These are phyloP conservation scores for Colletotrichum cereale DNA, from an alignment of 2,329 filamentous ascomycete genomes.

Conservation along the genomic window DNA sequence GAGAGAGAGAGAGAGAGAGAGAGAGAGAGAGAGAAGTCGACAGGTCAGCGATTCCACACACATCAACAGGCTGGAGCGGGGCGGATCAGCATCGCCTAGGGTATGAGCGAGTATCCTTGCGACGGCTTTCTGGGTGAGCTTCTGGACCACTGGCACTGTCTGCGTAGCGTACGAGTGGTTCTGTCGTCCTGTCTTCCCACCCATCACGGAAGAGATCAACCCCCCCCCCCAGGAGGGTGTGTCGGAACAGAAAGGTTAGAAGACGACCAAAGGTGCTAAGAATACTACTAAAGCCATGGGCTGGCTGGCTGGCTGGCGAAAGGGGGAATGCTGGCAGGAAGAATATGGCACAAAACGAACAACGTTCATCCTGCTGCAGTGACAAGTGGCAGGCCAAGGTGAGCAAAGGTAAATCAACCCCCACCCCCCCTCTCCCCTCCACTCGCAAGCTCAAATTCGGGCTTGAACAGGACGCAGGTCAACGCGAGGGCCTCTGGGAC, in stretches of 20 bases:
- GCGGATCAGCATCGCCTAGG: constrained; percentile 28
- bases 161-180: neutral
- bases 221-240: constrained; percentile 14
- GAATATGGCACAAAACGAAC: constrained; percentile 7
- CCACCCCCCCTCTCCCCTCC: no score
- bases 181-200: constrained; percentile 37
- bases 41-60: constrained; percentile 30
- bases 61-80: constrained; percentile 19
- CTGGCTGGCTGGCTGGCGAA: no score
- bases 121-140: constrained; percentile 8
- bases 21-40: no score
- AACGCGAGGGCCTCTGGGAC: constrained; percentile 23
- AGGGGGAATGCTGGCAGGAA: constrained; percentile 26
- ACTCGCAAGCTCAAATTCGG: constrained; percentile 21
- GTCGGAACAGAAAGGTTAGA: constrained; percentile 29
- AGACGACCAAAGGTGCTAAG: constrained; percentile 30
- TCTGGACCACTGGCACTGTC: neutral
- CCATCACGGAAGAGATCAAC: constrained; percentile 36
- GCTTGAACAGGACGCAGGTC: neutral
- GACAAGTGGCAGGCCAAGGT: constrained; percentile 32
- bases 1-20: no score
- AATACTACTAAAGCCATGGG: constrained; percentile 40
- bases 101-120: constrained; percentile 11
- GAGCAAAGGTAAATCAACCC: constrained; percentile 21
- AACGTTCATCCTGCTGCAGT: constrained; percentile 35